Conservation (phyloP, 148 eudicot species). For the Arbutus unedo region DNA sequence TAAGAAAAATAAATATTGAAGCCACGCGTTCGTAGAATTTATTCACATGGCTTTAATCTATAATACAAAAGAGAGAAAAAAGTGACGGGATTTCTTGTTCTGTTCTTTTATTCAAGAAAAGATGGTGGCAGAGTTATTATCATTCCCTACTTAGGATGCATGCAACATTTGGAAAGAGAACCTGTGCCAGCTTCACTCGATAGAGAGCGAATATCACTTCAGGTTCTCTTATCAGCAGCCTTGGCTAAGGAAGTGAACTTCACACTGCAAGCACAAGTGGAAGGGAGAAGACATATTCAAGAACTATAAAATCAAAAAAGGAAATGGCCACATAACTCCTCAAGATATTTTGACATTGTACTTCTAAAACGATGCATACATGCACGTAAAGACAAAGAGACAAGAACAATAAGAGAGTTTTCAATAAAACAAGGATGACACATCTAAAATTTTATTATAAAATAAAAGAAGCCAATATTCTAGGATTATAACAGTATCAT, state of each 20-base stretch:
- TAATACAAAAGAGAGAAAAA: neutral
- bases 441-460: neutral
- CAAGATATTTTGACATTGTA: neutral
- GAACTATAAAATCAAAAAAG: too few species aligned
- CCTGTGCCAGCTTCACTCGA: too few species aligned
- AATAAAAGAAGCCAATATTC: neutral
- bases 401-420: neutral
- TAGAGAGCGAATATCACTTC: neutral
- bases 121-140: neutral
- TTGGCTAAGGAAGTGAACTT: conserved; percentile 41
- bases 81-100: neutral
- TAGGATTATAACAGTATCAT: neutral
- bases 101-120: neutral
- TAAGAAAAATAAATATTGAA: too few species aligned
- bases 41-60: neutral
- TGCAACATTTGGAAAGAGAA: too few species aligned
- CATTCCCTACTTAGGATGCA: neutral
- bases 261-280: conserved; percentile 24
- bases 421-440: neutral
- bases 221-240: conserved; percentile 28
- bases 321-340: too few species aligned
- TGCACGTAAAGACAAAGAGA: neutral
- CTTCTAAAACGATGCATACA: too few species aligned
- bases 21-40: too few species aligned
- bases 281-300: neutral